phyloP scores from a whole-genome alignment of 2,329 filamentous ascomycete species.

The Coniochaeta sp. region DNA sequence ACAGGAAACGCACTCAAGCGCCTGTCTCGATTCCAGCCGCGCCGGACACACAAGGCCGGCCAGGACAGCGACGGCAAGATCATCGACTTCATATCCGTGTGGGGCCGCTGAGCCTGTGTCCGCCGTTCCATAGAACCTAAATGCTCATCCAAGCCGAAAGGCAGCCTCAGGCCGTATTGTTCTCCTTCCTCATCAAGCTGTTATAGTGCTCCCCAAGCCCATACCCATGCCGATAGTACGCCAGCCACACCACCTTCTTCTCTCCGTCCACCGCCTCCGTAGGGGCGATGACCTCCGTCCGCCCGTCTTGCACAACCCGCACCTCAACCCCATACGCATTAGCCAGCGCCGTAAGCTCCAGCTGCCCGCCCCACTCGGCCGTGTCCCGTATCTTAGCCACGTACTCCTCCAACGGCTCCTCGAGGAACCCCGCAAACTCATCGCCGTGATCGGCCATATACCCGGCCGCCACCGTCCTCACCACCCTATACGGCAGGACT shows the following conservation, averaged over 20 bases:
- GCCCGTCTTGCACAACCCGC: constrained; percentile 76
- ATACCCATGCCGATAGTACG: constrained; percentile 91
- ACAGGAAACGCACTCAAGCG: constrained; percentile 30
- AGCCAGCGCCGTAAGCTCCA: constrained; percentile 81
- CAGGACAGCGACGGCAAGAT: constrained; percentile 35
- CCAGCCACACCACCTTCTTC: constrained; percentile 70
- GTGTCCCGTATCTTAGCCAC: constrained; percentile 72
- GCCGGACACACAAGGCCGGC: constrained; percentile 39
- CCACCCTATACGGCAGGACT: constrained; percentile 50
- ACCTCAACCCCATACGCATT: constrained; percentile 74
- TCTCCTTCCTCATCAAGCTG: constrained; percentile 52
- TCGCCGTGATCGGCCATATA: constrained; percentile 70
- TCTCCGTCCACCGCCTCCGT: constrained; percentile 28
- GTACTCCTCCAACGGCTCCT: constrained; percentile 70
- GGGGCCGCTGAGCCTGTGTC: constrained; percentile 25
- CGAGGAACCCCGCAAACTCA: constrained; percentile 81
- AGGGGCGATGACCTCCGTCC: constrained; percentile 60
- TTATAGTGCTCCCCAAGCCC: constrained; percentile 98
- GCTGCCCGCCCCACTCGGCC: constrained; percentile 91
- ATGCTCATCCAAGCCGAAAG: too few relatives aligned
- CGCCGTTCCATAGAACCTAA: background rate
- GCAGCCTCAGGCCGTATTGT: background rate
- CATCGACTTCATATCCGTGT: constrained; percentile 47
- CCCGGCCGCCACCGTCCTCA: constrained; percentile 64
- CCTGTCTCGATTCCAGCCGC: constrained; percentile 41